phyloP scores from a whole-genome alignment of 257 asterid genomes.

The Penstemon barbatus region DNA sequence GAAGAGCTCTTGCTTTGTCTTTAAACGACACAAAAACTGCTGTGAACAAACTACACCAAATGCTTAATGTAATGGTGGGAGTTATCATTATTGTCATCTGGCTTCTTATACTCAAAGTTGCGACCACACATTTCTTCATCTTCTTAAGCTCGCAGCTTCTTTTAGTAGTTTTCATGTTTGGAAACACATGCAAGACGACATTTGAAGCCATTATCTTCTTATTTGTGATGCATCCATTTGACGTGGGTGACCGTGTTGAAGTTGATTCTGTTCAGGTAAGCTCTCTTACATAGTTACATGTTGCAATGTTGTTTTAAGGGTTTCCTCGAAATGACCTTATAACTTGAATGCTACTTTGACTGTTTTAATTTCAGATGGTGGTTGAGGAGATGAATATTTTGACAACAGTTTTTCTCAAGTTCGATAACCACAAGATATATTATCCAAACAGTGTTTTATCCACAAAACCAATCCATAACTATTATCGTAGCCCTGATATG shows the following conservation, averaged over 20 bases:
- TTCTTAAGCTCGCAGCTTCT: slow-evolving; percentile 88
- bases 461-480: slow-evolving; percentile 75
- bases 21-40: slow-evolving; percentile 97
- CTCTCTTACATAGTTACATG: no score
- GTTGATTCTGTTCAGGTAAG: slow-evolving; percentile 83
- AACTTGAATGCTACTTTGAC: neutral
- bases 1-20: slow-evolving; percentile 89
- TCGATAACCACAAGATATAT: slow-evolving; percentile 68
- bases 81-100: slow-evolving; percentile 53
- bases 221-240: slow-evolving; percentile 95
- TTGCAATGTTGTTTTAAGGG: neutral
- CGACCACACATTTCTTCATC: slow-evolving; percentile 73
- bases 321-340: neutral
- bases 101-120: slow-evolving; percentile 83
- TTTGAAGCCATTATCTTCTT: slow-evolving; percentile 90
- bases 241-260: slow-evolving; percentile 94
- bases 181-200: slow-evolving; percentile 88
- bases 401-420: slow-evolving; percentile 73
- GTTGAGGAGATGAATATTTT: slow-evolving; percentile 96
- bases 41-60: slow-evolving; percentile 82
- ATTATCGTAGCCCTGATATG: slow-evolving; percentile 93
- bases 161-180: slow-evolving; percentile 84
- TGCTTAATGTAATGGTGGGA: slow-evolving; percentile 67
- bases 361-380: slow-evolving; percentile 61
- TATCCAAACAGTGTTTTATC: slow-evolving; percentile 78